phyloP scores from a whole-genome alignment of 169 alveolate genomes.

The Plasmodium knowlesi region DNA sequence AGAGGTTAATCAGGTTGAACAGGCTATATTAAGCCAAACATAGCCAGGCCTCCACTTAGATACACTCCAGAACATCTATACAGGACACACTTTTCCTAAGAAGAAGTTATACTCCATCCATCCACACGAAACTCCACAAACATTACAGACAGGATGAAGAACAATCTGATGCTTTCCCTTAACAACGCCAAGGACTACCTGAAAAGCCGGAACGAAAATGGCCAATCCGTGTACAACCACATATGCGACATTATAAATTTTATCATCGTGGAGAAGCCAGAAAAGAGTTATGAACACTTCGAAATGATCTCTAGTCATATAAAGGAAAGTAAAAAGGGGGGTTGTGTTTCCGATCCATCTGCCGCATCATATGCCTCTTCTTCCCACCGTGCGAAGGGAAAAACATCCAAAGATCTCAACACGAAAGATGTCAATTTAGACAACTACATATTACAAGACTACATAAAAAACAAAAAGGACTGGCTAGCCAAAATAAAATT shows the following conservation, averaged over 20 bases:
- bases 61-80: not conserved
- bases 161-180: conserved; percentile 26
- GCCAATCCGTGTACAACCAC: conserved; percentile 48
- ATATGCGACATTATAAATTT: conserved; percentile 46
- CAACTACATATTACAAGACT: conserved; percentile 13
- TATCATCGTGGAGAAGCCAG: conserved; percentile 61
- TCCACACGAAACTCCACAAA: not conserved
- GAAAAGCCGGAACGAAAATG: conserved; percentile 41
- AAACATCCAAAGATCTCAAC: not conserved
- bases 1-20: not conserved
- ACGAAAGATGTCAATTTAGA: conserved; percentile 16
- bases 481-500: conserved; percentile 40
- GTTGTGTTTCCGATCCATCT: not conserved
- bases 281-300: conserved; percentile 45
- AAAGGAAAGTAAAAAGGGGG: conserved; percentile 45
- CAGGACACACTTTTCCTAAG: not conserved
- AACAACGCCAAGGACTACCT: conserved; percentile 68
- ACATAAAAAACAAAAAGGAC: conserved; percentile 46
- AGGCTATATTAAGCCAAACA: not conserved
- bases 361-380: not conserved
- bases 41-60: not conserved
- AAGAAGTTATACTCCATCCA: not conserved
- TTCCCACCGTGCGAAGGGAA: not conserved
- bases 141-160: conserved; percentile 14
- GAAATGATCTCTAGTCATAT: conserved; percentile 62